Conservation (phyloP, 345 rosid species). For the Geranium brycei region DNA sequence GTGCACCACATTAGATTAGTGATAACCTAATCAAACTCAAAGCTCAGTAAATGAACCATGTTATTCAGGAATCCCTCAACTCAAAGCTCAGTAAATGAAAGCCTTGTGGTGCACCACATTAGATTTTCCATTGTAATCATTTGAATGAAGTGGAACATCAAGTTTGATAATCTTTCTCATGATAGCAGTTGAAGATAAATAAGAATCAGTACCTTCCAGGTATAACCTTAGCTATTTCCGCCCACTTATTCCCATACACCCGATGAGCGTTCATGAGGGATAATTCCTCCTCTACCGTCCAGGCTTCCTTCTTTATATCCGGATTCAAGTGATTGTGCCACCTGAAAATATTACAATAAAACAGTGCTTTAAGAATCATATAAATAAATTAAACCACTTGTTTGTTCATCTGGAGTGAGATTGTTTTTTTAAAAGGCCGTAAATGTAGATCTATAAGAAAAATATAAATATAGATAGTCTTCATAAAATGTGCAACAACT, state of each 20-base stretch:
- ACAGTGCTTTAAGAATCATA: not conserved
- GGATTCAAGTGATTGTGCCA: slow-evolving; percentile 99
- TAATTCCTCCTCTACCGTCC: slow-evolving; percentile 81
- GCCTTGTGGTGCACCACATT: not conserved
- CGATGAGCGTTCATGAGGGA: slow-evolving; percentile 74
- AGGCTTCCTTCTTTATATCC: slow-evolving; percentile 81
- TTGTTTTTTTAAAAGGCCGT: too few species aligned
- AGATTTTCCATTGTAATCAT: not conserved
- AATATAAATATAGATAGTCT: too few species aligned
- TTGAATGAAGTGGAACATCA: not conserved
- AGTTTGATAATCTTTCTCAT: not conserved
- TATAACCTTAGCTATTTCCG: slow-evolving; percentile 88
- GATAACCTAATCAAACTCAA: not conserved
- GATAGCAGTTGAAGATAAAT: not conserved
- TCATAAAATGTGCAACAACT: too few species aligned
- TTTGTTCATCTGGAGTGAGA: too few species aligned
- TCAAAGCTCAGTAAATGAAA: not conserved
- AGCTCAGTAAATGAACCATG: not conserved
- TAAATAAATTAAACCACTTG: too few species aligned
- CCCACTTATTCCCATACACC: slow-evolving; percentile 83
- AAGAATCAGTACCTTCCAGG: slow-evolving; percentile 68
- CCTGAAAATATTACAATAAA: slow-evolving; percentile 29
- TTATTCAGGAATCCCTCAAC: too few species aligned
- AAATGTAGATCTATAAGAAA: too few species aligned
- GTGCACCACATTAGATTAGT: not conserved